A percentile compares a stretch with the other conserved stretches of the same genome.
Conservation (phyloP, 148 eudicot species). For the Polygonum aviculare region DNA sequence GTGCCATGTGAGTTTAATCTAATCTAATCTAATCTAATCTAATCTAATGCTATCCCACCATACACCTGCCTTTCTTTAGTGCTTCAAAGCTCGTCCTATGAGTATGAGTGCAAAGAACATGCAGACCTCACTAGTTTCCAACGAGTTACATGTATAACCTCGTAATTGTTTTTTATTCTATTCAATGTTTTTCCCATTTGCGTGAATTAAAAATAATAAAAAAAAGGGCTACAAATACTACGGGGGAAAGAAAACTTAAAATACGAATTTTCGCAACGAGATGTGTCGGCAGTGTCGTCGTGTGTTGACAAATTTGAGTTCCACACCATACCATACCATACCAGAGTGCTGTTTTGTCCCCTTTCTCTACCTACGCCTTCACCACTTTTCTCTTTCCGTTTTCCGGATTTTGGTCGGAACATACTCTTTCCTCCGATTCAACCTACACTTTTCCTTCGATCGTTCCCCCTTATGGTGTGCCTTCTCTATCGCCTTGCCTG, state of each 20-base stretch:
- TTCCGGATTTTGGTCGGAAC: background rate
- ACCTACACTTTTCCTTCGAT: background rate
- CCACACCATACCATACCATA: background rate
- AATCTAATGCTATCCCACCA: too few species aligned
- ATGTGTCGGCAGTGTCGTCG: background rate
- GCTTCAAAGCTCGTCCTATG: too few species aligned
- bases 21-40: too few species aligned
- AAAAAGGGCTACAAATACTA: background rate
- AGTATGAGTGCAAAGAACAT: too few species aligned
- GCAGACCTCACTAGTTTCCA: too few species aligned
- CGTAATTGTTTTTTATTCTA: background rate
- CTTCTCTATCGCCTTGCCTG: background rate
- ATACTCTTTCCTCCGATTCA: background rate
- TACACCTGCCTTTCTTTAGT: too few species aligned
- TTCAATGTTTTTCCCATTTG: background rate
- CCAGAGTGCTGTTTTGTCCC: slow-evolving; percentile 7
- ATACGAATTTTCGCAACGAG: background rate
- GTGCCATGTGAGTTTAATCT: too few species aligned
- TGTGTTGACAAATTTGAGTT: background rate
- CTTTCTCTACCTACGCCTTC: background rate
- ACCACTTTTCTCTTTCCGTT: background rate
- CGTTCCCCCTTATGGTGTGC: background rate
- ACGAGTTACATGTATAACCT: background rate
- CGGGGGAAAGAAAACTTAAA: background rate
- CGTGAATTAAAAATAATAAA: background rate